These are phyloP conservation scores for Trichoderma sp. DNA, from an alignment of 2,329 filamentous ascomycete species.

Conservation along the genomic window DNA sequence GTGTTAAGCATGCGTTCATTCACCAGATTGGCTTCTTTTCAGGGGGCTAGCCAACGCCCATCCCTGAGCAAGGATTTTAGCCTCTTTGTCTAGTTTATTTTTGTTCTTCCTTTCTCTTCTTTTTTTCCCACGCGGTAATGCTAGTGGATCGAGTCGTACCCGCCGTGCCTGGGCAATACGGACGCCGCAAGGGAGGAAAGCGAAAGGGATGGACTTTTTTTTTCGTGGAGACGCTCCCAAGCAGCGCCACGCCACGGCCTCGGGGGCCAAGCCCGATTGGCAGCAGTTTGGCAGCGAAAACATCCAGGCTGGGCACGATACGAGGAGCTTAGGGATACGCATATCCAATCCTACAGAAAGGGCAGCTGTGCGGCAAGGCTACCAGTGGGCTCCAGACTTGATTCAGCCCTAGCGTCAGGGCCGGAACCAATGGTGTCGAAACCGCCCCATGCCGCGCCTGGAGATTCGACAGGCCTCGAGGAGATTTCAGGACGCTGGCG, in stretches of 20 bases:
- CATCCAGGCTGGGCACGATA: constrained; percentile 13
- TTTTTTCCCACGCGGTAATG: not conserved
- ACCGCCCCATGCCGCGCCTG: constrained; percentile 5
- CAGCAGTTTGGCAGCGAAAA: not conserved
- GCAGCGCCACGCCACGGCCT: constrained; percentile 11
- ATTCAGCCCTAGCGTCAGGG: constrained; percentile 2
- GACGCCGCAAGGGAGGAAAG: constrained; percentile 13
- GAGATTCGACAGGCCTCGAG: constrained; percentile 13
- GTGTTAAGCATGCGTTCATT: not conserved
- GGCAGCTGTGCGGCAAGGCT: not conserved
- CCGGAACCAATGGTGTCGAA: constrained; percentile 20
- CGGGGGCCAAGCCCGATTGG: constrained; percentile 4
- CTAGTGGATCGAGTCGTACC: not conserved
- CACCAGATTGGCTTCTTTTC: not conserved
- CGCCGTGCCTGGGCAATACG: not conserved
- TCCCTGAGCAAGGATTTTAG: not conserved
- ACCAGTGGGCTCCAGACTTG: constrained; percentile 17
- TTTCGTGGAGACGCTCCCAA: constrained; percentile 11
- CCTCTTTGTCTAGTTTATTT: not conserved
- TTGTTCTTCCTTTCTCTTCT: not conserved
- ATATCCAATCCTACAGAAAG: constrained; percentile 12
- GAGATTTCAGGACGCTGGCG: constrained; percentile 19
- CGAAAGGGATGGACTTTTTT: constrained; percentile 15
- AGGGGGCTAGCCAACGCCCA: not conserved
- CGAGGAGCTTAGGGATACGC: not conserved